Percentiles rank a stretch among this genome's conserved stretches.
phyloP scores from a whole-genome alignment of 192 early-diverging fungal species.

The Dispira parvispora region DNA sequence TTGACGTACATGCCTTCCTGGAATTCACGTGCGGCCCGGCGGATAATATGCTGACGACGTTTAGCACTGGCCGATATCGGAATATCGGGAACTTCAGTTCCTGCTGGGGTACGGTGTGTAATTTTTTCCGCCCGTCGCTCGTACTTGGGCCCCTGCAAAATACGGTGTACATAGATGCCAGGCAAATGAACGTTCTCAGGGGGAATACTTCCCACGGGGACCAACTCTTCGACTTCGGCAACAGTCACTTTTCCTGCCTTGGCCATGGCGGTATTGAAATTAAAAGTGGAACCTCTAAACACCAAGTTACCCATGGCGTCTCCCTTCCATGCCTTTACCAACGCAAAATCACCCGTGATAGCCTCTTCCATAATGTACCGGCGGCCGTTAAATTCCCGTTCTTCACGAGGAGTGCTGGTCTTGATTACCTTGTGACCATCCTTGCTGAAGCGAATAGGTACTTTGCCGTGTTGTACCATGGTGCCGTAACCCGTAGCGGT shows the following conservation, averaged over 20 bases:
- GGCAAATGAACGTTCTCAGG: constrained; percentile 58
- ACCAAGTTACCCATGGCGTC: constrained; percentile 60
- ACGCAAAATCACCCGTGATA: constrained; percentile 52
- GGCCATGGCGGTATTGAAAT: constrained; percentile 66
- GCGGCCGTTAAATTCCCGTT: too few relatives aligned
- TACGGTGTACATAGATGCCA: constrained; percentile 54
- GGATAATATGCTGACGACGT: constrained; percentile 44
- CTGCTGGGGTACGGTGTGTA: too few relatives aligned
- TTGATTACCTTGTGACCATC: too few relatives aligned
- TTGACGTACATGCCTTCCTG: constrained; percentile 57
- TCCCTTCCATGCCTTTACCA: constrained; percentile 78
- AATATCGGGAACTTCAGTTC: too few relatives aligned
- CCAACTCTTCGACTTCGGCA: constrained; percentile 67
- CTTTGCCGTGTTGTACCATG: too few relatives aligned
- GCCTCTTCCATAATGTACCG: too few relatives aligned
- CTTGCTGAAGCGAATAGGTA: too few relatives aligned
- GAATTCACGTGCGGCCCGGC: constrained; percentile 62
- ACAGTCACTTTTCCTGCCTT: constrained; percentile 56
- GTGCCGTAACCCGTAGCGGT: too few relatives aligned
- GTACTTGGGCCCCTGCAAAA: constrained; percentile 31
- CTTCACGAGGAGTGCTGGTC: too few relatives aligned
- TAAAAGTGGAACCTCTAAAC: constrained; percentile 50
- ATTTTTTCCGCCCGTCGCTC: too few relatives aligned
- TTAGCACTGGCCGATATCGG: constrained; percentile 25
- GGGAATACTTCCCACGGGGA: constrained; percentile 42